A percentile compares a stretch with the other conserved stretches of the same genome.
These are phyloP conservation scores for Aureobasidium vineae DNA, from an alignment of 2,329 filamentous ascomycete species.

Conservation along the genomic window DNA sequence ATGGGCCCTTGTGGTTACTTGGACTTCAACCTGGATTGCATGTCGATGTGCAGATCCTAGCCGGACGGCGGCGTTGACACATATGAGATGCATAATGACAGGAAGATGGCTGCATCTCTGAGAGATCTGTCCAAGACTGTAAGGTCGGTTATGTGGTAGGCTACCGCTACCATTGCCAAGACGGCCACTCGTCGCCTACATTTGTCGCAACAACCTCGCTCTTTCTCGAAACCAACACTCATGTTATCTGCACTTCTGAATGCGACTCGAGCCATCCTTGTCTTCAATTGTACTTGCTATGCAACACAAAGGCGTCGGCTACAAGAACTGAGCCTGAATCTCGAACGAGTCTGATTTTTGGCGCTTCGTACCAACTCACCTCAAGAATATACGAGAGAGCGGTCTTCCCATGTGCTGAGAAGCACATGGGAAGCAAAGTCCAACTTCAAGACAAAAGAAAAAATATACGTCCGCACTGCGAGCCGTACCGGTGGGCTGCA, in stretches of 20 bases:
- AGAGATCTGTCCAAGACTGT: background rate
- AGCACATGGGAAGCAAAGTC: background rate
- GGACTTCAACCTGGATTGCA: slow-evolving; percentile 8
- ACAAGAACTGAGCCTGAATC: too few species aligned
- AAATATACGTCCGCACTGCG: background rate
- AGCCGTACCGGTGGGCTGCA: background rate
- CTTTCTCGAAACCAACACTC: background rate
- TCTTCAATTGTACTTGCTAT: too few species aligned
- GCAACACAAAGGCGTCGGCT: too few species aligned
- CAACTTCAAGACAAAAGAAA: background rate
- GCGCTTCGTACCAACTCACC: too few species aligned
- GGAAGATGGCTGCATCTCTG: background rate
- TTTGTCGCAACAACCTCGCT: background rate
- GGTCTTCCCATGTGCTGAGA: too few species aligned
- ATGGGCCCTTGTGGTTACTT: slow-evolving; percentile 12
- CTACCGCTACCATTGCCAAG: background rate
- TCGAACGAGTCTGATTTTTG: too few species aligned
- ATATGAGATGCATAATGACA: slow-evolving; percentile 13
- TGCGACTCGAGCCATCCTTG: too few species aligned
- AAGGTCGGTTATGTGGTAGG: background rate
- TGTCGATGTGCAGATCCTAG: slow-evolving; percentile 8
- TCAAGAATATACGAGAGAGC: too few species aligned
- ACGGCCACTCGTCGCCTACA: background rate
- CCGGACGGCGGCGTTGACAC: slow-evolving; percentile 17
- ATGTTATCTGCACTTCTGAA: background rate